Base-by-base conservation (phyloP, 2,329 filamentous ascomycete genomes). In the Scedosporium minutisporum region DNA sequence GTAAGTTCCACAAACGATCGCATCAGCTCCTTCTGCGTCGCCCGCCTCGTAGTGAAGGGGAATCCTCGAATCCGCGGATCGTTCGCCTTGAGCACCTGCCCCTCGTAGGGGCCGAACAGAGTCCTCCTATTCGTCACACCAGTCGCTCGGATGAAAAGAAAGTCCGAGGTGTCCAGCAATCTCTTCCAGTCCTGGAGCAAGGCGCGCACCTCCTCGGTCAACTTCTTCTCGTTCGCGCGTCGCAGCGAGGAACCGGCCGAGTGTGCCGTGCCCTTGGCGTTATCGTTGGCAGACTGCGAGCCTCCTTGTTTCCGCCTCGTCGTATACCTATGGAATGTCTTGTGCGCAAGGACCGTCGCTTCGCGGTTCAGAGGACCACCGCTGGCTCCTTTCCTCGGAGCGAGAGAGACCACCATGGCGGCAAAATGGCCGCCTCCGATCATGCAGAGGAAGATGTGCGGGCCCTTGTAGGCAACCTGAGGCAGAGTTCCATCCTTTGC, bases 361-460 rank as follows among this genome's bases (percentile, higher is more conserved):
- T 96, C 90, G 61, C 91, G 83, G 67, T 96, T 92, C 71, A 96
- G 84, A 1, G 88, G 81, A 0, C 89, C 89, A 16, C 83, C 78
- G 3, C 80, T 79, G 61, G 85, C 85, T 71, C 90, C 93, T 44
- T 85, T 84, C 65, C 92, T 90, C 0, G 95, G 93, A 0, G 91
- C 86, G 3, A 97, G 81, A 0, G 92, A 92, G 10, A 99, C 90
- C 10, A 97, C 81, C 93, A 97, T 97, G 60, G 90, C 95, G 0
- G 95, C 95, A 71, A 99, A 99, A 73, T 99, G 95, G 0, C 95
- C 95, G 64, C 95, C 95, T 25, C 95, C 95, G 60, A 99, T 96
- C 95, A 99, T 99, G 75, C 93, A 97, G 58, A 99, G 83, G 71
- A 99, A 97, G 59, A 96, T 86, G 71, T 97, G 93, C 2, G 92